Conservation (phyloP, 148 eudicot genomes). For the Rhododendron williamsianum region DNA sequence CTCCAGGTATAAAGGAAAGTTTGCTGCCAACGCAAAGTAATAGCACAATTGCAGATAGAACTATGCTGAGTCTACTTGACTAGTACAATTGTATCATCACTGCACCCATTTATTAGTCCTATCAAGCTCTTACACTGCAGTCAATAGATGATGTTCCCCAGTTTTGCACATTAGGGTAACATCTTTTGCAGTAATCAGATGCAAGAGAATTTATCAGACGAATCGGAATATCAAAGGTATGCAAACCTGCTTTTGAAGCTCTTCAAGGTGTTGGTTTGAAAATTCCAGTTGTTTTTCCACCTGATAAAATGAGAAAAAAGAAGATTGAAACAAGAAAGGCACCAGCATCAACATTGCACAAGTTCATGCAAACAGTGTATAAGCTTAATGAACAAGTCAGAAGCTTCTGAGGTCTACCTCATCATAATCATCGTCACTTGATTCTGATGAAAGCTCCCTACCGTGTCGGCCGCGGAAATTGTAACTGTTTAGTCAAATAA, state of each 20-base stretch:
- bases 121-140: background rate
- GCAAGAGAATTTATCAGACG: background rate
- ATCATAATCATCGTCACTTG: slow-evolving; percentile 38
- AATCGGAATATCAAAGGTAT: slow-evolving; percentile 2
- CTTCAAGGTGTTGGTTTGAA: slow-evolving; percentile 49
- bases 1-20: background rate
- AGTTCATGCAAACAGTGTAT: background rate
- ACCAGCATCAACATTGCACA: background rate
- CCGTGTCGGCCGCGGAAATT: slow-evolving; percentile 36
- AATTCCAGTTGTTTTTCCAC: slow-evolving; percentile 45
- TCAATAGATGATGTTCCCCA: background rate
- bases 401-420: slow-evolving; percentile 31
- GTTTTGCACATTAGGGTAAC: background rate
- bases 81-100: background rate
- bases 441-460: slow-evolving; percentile 60
- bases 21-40: background rate
- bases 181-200: background rate
- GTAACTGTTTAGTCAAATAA: slow-evolving; percentile 31
- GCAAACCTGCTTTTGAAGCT: slow-evolving; percentile 69
- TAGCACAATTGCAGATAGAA: background rate
- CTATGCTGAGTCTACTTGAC: background rate
- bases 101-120: background rate
- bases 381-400: background rate
- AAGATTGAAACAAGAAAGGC: slow-evolving; percentile 8
- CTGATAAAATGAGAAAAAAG: slow-evolving; percentile 28